Evolutionary conservation across 2,329 filamentous ascomycete genomes (phyloP), one percentile per base, ranked within the genome.

Genomic region (Colletotrichum euphorbiae): DNA sequence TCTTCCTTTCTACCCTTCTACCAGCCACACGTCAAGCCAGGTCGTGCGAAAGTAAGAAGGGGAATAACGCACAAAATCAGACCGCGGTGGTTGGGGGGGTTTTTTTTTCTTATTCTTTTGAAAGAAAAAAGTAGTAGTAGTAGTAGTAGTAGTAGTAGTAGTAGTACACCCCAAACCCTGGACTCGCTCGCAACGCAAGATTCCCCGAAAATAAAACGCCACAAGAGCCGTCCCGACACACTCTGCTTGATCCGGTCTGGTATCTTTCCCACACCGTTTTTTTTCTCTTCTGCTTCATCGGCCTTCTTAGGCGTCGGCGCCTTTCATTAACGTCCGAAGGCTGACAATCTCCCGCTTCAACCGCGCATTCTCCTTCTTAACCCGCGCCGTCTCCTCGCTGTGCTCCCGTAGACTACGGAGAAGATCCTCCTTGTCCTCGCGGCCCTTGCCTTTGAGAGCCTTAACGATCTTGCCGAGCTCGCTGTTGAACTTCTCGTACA

Each of bases 401-500:
- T 88, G 86, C 71, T 93, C 92, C 72, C 87, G 90, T 68, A 97
- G 77, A 75, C 89, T 89, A 40, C 81, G 81, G 75, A 94, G 85
- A 68, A 97, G 80, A 73, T 95, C 93, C 73, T 94, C 92, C 73
- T 93, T 92, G 11, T 93, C 93, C 46, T 93, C 91, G 55, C 91
- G 91, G 4, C 89, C 88, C 72, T 90, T 91, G 69, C 87, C 87
- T 77, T 89, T 89, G 54, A 96, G 85, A 45, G 91, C 92, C 77
- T 89, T 91, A 48, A 94, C 85, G 69, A 98, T 92, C 81, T 92
- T 93, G 73, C 89, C 91, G 54, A 98, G 82, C 80, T 98, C 95
- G n/a, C 89, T 88, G 74, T 98, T 97, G 83, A 98, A 97, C 69
- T 90, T 91, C 72, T 95, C 92, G 78, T 98, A 98, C 62, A 98